Evolutionary conservation across 345 rosid genomes (phyloP).

Genomic region (Ceriops zippeliana): DNA sequence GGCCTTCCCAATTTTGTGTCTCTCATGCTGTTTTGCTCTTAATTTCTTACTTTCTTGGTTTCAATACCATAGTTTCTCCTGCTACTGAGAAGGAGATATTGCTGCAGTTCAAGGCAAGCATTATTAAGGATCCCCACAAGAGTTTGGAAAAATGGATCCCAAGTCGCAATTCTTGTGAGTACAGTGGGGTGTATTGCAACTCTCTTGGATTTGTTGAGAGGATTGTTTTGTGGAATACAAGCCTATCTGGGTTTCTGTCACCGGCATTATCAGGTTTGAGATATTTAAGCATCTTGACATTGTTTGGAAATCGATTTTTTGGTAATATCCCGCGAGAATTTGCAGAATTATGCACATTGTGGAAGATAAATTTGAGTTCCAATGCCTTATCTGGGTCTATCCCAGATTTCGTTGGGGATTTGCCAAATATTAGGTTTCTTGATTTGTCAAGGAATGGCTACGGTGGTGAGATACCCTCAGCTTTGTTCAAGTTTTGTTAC

Average conservation of each 20-base stretch:
- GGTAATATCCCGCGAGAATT: slow-evolving; percentile 79
- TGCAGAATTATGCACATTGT: slow-evolving; percentile 54
- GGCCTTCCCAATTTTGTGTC: slow-evolving; percentile 28
- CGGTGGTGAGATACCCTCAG: slow-evolving; percentile 56
- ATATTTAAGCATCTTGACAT: slow-evolving; percentile 71
- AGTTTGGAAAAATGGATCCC: slow-evolving; percentile 63
- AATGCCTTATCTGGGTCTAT: slow-evolving; percentile 83
- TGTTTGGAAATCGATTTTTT: slow-evolving; percentile 78
- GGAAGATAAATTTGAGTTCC: slow-evolving; percentile 94
- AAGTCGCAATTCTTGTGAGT: slow-evolving; percentile 57
- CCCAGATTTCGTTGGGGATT: slow-evolving; percentile 81
- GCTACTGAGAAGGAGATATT: slow-evolving; percentile 63
- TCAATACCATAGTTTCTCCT: slow-evolving; percentile 31
- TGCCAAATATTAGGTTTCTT: slow-evolving; percentile 76
- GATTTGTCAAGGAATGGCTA: slow-evolving; percentile 83
- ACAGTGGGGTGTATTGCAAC: slow-evolving; percentile 72
- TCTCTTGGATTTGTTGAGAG: slow-evolving; percentile 66
- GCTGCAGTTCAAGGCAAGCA: slow-evolving; percentile 72
- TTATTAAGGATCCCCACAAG: slow-evolving; percentile 66
- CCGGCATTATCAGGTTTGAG: slow-evolving; percentile 70
- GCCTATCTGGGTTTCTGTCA: slow-evolving; percentile 62
- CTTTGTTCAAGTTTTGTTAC: slow-evolving; percentile 64
- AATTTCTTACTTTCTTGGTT: slow-evolving; percentile 35
- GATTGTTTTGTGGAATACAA: slow-evolving; percentile 84
- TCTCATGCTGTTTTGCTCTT: slow-evolving; percentile 48